phyloP scores from a whole-genome alignment of 768 basidiomycete species.

The Leucocoprinus birnbaumii region DNA sequence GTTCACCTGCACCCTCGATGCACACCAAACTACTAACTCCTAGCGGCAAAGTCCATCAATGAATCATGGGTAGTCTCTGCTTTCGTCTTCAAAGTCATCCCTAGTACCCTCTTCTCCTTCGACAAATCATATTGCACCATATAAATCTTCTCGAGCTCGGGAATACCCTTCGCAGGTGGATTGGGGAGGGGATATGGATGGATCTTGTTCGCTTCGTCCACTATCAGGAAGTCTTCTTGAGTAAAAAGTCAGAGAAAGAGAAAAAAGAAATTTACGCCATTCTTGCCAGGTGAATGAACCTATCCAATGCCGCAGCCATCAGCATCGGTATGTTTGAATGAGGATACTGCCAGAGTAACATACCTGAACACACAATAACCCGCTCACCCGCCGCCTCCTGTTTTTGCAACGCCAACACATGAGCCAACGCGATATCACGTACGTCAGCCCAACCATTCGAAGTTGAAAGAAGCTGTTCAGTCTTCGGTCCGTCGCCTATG shows the following conservation, averaged over 20 bases:
- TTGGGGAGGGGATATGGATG: conserved; percentile 21
- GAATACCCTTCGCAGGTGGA: conserved; percentile 23
- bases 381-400: conserved; percentile 54
- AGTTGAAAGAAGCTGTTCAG: conserved; percentile 16
- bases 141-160: conserved; percentile 21
- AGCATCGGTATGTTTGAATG: too few species aligned
- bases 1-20: too few species aligned
- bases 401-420: conserved; percentile 48
- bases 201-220: conserved; percentile 29
- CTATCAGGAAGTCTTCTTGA: conserved; percentile 12
- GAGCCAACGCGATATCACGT: conserved; percentile 54
- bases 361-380: conserved; percentile 45
- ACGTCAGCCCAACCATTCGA: conserved; percentile 44
- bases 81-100: conserved; percentile 25
- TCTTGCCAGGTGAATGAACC: conserved; percentile 31
- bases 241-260: too few species aligned
- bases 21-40: too few species aligned
- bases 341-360: conserved; percentile 3
- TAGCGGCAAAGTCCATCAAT: conserved; percentile 26
- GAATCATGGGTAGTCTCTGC: conserved; percentile 29
- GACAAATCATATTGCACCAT: conserved; percentile 21
- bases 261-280: conserved; percentile 24
- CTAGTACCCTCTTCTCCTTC: conserved; percentile 28
- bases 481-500: conserved; percentile 16
- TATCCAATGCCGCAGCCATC: not conserved